Conservation (phyloP, 2,329 filamentous ascomycete species). For the Diplodia mutila region DNA sequence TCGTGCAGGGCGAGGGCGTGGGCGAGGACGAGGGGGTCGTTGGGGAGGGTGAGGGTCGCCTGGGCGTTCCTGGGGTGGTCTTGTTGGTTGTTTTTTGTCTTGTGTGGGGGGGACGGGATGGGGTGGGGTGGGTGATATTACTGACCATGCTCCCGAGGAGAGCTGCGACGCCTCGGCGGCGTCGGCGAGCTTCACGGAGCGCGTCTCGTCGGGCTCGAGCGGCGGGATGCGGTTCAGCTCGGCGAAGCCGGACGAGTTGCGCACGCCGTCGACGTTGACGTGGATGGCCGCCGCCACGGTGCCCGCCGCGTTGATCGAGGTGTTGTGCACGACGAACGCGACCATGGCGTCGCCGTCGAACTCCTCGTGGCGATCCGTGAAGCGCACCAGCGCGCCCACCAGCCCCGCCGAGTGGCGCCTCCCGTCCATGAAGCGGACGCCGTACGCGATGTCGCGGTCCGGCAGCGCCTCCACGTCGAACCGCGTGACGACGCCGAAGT, state of each 20-base stretch:
- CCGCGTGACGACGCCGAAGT: conserved; percentile 45
- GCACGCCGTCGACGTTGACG: conserved; percentile 2
- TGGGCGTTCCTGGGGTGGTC: conserved; percentile 30
- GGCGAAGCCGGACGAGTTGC: conserved; percentile 31
- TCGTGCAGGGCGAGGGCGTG: conserved; percentile 47
- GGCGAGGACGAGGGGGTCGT: conserved; percentile 42
- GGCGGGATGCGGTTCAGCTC: conserved; percentile 34
- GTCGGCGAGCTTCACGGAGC: conserved; percentile 31
- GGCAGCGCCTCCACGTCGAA: conserved; percentile 32
- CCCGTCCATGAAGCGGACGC: not conserved
- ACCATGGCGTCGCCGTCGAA: not conserved
- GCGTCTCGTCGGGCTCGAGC: conserved; percentile 31
- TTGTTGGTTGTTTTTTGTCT: no score
- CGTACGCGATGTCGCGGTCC: not conserved
- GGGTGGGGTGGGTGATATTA: no score
- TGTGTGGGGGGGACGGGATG: no score
- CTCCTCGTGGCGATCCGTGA: not conserved
- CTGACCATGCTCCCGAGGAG: not conserved
- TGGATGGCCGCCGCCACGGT: not conserved
- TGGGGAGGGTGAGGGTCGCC: conserved; percentile 35
- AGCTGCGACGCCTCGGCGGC: conserved; percentile 31
- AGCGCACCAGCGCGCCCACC: conserved; percentile 30
- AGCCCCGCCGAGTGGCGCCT: conserved; percentile 44
- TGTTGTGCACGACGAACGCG: not conserved
- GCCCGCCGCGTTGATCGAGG: not conserved